Conservation (phyloP, 1,284 basidiomycete genomes). For the Melampsora larici-populina region DNA sequence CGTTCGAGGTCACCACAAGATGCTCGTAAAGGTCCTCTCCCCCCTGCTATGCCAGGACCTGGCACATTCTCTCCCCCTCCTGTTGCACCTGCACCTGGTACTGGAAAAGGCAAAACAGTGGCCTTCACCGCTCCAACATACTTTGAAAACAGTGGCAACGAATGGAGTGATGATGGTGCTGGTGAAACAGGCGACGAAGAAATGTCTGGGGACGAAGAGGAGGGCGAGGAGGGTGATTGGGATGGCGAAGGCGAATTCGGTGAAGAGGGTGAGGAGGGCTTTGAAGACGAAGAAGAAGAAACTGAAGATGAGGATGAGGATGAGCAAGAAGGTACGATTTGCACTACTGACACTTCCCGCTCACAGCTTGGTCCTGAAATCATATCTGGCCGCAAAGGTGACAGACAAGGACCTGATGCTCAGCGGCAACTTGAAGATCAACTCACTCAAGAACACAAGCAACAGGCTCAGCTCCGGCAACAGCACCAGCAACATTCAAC, state of each 20-base stretch:
- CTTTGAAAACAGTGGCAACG: slow-evolving; percentile 58
- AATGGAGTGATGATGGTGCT: slow-evolving; percentile 65
- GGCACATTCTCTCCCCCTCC: slow-evolving; percentile 48
- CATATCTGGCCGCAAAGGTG: slow-evolving; percentile 60
- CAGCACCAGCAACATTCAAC: slow-evolving; percentile 52
- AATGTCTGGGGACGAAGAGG: slow-evolving; percentile 61
- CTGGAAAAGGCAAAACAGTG: slow-evolving; percentile 51
- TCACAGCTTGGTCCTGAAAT: slow-evolving; percentile 55
- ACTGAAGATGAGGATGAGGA: too few relatives aligned
- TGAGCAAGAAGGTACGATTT: slow-evolving; percentile 21
- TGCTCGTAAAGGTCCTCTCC: slow-evolving; percentile 47
- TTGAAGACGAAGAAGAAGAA: slow-evolving; percentile 46
- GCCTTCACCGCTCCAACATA: slow-evolving; percentile 58
- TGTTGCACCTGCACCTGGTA: slow-evolving; percentile 45
- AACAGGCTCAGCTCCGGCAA: slow-evolving; percentile 47
- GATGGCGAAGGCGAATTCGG: slow-evolving; percentile 59
- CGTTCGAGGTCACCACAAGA: slow-evolving; percentile 43
- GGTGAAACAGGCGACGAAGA: slow-evolving; percentile 49
- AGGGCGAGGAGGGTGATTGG: slow-evolving; percentile 66
- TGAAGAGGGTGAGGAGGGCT: slow-evolving; percentile 46
- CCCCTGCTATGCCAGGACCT: slow-evolving; percentile 47
- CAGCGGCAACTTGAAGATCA: slow-evolving; percentile 46
- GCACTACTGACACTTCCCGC: neutral
- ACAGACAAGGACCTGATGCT: slow-evolving; percentile 53
- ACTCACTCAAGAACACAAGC: slow-evolving; percentile 46